A percentile compares a stretch with the other conserved stretches of the same genome.
phyloP scores from a whole-genome alignment of 306 rosid genomes.

The Rosa rugosa region DNA sequence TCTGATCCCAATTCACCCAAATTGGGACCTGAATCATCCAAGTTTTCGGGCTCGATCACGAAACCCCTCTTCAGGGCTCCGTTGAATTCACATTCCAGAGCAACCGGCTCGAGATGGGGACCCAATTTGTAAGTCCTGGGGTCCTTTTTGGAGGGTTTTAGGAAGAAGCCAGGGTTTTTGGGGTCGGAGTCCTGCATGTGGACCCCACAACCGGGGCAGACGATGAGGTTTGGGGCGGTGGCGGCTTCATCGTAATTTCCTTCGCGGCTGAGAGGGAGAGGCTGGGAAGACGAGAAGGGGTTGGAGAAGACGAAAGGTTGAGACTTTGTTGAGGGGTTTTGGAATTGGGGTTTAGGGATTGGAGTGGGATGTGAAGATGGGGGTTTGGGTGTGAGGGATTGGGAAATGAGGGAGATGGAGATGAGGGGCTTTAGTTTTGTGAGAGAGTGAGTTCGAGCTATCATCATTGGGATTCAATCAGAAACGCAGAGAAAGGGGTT shows the following conservation, averaged over 20 bases:
- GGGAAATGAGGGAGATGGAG: slow-evolving; percentile 19
- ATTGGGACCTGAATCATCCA: slow-evolving; percentile 14
- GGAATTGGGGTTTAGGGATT: slow-evolving; percentile 17
- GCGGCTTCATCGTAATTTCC: slow-evolving; percentile 72
- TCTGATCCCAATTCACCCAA: not conserved
- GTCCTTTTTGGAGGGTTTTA: slow-evolving; percentile 70
- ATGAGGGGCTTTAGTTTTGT: slow-evolving; percentile 31
- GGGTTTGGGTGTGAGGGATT: not conserved
- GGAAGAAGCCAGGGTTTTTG: slow-evolving; percentile 79
- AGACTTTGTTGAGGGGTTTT: slow-evolving; percentile 4
- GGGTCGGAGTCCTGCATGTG: slow-evolving; percentile 70
- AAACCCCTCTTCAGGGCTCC: slow-evolving; percentile 65
- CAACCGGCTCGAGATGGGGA: slow-evolving; percentile 54
- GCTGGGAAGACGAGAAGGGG: slow-evolving; percentile 21
- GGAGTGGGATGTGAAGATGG: slow-evolving; percentile 7
- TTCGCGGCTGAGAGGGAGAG: slow-evolving; percentile 57
- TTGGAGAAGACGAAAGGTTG: slow-evolving; percentile 21
- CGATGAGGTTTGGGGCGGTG: slow-evolving; percentile 31
- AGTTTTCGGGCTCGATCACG: slow-evolving; percentile 50
- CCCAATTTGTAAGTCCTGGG: slow-evolving; percentile 37
- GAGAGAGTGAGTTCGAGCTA: slow-evolving; percentile 34
- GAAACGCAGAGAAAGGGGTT: not conserved
- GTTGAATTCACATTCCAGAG: slow-evolving; percentile 66
- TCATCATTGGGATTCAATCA: not conserved
- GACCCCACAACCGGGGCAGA: slow-evolving; percentile 95